phyloP scores from a whole-genome alignment of 1,284 basidiomycete species.

The Macrocybe sp. region DNA sequence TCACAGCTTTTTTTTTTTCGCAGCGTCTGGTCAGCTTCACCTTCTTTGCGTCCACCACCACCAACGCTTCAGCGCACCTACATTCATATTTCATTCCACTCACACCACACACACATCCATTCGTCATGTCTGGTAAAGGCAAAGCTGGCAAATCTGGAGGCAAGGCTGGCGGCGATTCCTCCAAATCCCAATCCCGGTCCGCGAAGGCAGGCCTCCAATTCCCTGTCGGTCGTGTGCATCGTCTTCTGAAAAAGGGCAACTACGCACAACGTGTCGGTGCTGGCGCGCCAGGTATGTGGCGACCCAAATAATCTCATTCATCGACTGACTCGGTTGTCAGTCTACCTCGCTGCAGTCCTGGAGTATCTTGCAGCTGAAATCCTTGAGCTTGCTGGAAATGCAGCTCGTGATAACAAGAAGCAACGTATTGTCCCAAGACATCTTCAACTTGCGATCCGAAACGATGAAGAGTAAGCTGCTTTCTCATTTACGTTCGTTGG shows the following conservation, averaged over 20 bases:
- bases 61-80: neutral
- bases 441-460: slow-evolving; percentile 86
- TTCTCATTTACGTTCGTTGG: slow-evolving; percentile 17
- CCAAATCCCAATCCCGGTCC: slow-evolving; percentile 70
- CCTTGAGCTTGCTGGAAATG: slow-evolving; percentile 83
- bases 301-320: neutral
- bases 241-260: slow-evolving; percentile 83
- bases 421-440: slow-evolving; percentile 91
- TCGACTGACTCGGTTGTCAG: slow-evolving; percentile 28
- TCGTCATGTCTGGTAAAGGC: slow-evolving; percentile 47
- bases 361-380: slow-evolving; percentile 87
- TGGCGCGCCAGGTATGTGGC: slow-evolving; percentile 65
- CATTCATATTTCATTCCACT: no score
- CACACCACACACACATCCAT: slow-evolving; percentile 4
- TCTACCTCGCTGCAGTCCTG: slow-evolving; percentile 73
- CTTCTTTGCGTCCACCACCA: slow-evolving; percentile 12
- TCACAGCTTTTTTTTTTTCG: slow-evolving; percentile 3
- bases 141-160: slow-evolving; percentile 57
- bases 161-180: slow-evolving; percentile 41
- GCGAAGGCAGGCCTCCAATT: slow-evolving; percentile 82
- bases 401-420: slow-evolving; percentile 78
- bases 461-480: slow-evolving; percentile 70
- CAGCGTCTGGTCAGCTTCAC: slow-evolving; percentile 10
- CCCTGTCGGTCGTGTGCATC: slow-evolving; percentile 89
- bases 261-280: slow-evolving; percentile 78